Percentiles rank a stretch among this genome's conserved stretches.
Conservation (phyloP, 1,284 basidiomycete genomes). For the Apiotrichum mycotoxinovorans region DNA sequence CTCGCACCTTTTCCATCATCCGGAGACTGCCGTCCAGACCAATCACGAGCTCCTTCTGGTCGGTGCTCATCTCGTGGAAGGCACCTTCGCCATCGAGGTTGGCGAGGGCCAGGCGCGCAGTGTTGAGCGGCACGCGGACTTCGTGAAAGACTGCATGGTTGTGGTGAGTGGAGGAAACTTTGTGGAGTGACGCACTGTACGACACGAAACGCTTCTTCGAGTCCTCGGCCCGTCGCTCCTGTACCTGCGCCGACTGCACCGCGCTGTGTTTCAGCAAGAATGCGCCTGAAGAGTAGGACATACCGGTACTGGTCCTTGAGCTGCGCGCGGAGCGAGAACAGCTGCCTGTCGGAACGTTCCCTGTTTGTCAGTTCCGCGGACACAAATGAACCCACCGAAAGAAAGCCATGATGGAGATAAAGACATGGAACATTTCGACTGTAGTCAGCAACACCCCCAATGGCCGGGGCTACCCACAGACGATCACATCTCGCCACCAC, state of each 20-base stretch:
- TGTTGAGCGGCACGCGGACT: conserved; percentile 88
- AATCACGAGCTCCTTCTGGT: conserved; percentile 46
- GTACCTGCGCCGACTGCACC: conserved; percentile 78
- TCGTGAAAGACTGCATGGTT: conserved; percentile 51
- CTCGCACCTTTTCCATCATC: conserved; percentile 59
- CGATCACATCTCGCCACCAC: conserved; percentile 42
- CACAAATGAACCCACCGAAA: conserved; percentile 9
- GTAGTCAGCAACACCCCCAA: not conserved
- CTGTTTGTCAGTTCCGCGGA: not conserved
- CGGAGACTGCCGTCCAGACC: conserved; percentile 70
- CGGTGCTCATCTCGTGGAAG: conserved; percentile 34
- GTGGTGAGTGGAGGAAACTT: conserved; percentile 18
- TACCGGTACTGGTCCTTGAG: conserved; percentile 63
- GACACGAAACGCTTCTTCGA: conserved; percentile 74
- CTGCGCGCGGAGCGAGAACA: conserved; percentile 63
- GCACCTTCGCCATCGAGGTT: conserved; percentile 69
- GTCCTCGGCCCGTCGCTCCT: conserved; percentile 72
- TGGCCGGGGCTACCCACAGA: conserved; percentile 43
- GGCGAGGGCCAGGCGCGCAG: conserved; percentile 79
- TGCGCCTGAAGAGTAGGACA: not conserved
- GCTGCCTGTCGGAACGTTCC: conserved; percentile 58
- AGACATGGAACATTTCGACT: conserved; percentile 44
- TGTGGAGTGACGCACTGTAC: conserved; percentile 58
- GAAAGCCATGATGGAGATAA: conserved; percentile 47
- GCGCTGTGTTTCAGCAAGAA: conserved; percentile 51